These are phyloP conservation scores for Tetrapisispora fleetii DNA, from an alignment of 805 yeast species.

Conservation along the genomic window DNA sequence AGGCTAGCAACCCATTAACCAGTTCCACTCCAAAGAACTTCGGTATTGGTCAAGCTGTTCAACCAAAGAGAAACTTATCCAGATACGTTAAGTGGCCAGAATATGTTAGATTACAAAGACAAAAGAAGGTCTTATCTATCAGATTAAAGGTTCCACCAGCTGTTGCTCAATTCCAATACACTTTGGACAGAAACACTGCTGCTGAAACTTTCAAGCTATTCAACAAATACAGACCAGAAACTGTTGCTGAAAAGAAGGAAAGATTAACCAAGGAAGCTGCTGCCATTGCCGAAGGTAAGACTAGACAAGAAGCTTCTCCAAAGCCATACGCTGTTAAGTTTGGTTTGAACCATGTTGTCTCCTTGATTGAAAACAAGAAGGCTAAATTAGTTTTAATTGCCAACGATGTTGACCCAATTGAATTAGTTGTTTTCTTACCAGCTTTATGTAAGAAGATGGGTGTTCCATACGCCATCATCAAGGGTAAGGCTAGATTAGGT, in stretches of 20 bases:
- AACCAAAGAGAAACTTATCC: constrained; percentile 90
- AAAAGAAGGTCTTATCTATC: constrained; percentile 87
- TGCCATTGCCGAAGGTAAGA: constrained; percentile 96
- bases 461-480: constrained; percentile 96
- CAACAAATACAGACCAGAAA: constrained; percentile 99
- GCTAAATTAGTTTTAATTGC: constrained; percentile 95
- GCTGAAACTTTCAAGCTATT: constrained; percentile 92
- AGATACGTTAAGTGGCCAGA: constrained; percentile 99
- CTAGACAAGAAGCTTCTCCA: constrained; percentile 91
- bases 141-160: constrained; percentile 99
- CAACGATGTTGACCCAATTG: constrained; percentile 98
- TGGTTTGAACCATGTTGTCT: constrained; percentile 98
- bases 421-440: constrained; percentile 93
- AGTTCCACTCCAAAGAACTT: constrained; percentile 86
- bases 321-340: constrained; percentile 96
- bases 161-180: constrained; percentile 90
- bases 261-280: constrained; percentile 98
- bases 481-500: constrained; percentile 98
- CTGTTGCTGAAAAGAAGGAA: constrained; percentile 95
- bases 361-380: constrained; percentile 96
- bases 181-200: constrained; percentile 98
- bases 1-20: constrained; percentile 73
- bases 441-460: constrained; percentile 99
- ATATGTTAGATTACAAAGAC: constrained; percentile 97
- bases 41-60: constrained; percentile 94